Base-by-base conservation (phyloP, 2,329 filamentous ascomycete species). In the Penicillium frequentans region DNA sequence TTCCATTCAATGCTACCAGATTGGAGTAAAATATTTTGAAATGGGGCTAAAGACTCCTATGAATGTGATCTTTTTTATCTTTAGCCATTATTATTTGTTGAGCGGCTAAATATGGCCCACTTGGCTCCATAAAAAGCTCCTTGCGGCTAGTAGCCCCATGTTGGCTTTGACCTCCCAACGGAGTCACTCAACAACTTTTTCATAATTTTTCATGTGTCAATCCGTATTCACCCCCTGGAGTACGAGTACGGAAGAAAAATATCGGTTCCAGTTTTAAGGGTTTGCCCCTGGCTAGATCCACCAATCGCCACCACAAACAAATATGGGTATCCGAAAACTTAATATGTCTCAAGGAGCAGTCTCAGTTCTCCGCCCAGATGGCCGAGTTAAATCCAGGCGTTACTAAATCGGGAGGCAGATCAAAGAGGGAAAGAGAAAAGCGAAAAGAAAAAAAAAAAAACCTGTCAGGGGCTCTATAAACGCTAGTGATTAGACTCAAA, bases 401-500 rank as follows among this genome's bases (percentile, higher is more conserved):
- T 23, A 42, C 39, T 42, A 42, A 23, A 21, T 42, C 10, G 21
- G 39, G 39, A 11, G 19, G 7, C 19, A 13, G 39, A 42, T 42
- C 19, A 3, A 42, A 23, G 31, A 21, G 33, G 29, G 10, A 33
- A 11, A 26, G 9, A 52, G 29, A 19, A 37, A 29, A 47, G 35
- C 37, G 33, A 35, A 48, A 31, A 48, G 1, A n/a, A 14, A 54
- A 37, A 27, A 37, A 29, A 43, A 44, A 46, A 55, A 44, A 42
- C 31, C 3, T 54, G 43, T 56, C 44, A 56, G 57, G 54, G 54
- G 43, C 19, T 55, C 33, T 33, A 37, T 45, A 10, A 24, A 47
- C 19, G 31, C 57, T 62, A 62, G 54, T 27, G 49, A 57, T 52
- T 60, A 60, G 52, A 48, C 57, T 62, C 54, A 60, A 57, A 55